phyloP scores from a whole-genome alignment of 345 rosid species.

The Syzygium jambos region DNA sequence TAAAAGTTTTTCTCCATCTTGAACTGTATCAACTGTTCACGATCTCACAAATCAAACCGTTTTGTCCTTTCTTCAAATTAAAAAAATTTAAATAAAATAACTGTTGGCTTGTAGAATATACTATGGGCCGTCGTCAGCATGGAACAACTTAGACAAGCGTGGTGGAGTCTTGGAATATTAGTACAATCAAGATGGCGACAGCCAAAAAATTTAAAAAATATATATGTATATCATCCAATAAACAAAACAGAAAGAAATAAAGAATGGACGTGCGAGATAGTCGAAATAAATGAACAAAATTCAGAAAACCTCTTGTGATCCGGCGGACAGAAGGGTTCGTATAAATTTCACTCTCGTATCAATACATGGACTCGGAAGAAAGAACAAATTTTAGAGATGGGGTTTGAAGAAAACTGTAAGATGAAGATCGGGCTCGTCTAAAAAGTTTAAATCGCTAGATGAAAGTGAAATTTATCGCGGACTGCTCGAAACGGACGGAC shows the following conservation, averaged over 20 bases:
- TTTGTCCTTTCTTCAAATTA: neutral
- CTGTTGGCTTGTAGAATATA: neutral
- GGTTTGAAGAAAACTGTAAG: neutral
- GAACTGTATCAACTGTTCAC: neutral
- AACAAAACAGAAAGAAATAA: neutral
- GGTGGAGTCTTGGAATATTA: neutral
- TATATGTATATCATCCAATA: neutral
- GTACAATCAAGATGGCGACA: neutral
- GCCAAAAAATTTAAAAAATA: neutral
- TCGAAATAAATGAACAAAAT: neutral
- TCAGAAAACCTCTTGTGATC: neutral
- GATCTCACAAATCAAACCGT: neutral
- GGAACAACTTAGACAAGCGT: neutral
- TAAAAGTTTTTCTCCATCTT: neutral
- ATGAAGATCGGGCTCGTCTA: neutral
- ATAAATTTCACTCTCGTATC: neutral
- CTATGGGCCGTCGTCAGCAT: neutral
- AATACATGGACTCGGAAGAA: neutral
- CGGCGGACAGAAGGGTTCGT: neutral
- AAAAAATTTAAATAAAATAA: neutral
- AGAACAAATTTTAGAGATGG: neutral
- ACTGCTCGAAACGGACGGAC: neutral
- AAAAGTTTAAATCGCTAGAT: neutral
- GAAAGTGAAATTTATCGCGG: accelerated
- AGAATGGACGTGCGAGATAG: neutral